Base-by-base conservation (phyloP, 2,329 filamentous ascomycete genomes). In the Macrophomina tecta region DNA sequence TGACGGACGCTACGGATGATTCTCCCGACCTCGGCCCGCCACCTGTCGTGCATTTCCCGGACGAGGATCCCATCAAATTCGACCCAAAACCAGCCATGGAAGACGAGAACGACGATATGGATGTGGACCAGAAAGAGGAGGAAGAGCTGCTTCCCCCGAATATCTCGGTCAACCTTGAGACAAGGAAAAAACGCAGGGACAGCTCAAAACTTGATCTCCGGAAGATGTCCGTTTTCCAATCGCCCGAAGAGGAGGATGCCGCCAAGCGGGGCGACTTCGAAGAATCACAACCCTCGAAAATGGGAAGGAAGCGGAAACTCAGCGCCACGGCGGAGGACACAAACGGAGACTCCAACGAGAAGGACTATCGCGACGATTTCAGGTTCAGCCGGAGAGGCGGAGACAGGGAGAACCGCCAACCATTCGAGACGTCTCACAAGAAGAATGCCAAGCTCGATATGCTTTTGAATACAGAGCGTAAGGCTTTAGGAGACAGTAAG, bases 21-120 rank as follows among this genome's bases (percentile, higher is more conserved):
- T 91, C 90, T 2, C 89, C 90, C 5, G 89, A 92, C 66, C 83
- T 93, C 52, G 90, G 90, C 8, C 82, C 85, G 1, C 84, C 85
- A 34, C 84, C 85, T 1, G 76, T 86, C 9, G 83, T 82, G 6
- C 83, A 82, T 66, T 86, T 86, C 67, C 82, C 85, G 32, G 79
- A 78, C 34, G 79, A 81, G 51, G 82, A 84, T 46, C 79, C 82
- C 1, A 81, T 83, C 68, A 79, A 79, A 45, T 83, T 82, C 69
- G 76, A 83, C 66, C 70, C 76, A 34, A 72, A 67, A 38, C 72
- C 72, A n/a, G 67, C 68, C 18, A 56, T 68, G 14, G 51, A 66
- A 28, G 70, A 63, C 14, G 36, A 74, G 48, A 74, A 73, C 11
- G n/a, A 51, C 5, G 46, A 55, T 34, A 64, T 32, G 30, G 67